phyloP scores from a whole-genome alignment of 1,284 basidiomycete species.

The Bondarzewia mesenterica region DNA sequence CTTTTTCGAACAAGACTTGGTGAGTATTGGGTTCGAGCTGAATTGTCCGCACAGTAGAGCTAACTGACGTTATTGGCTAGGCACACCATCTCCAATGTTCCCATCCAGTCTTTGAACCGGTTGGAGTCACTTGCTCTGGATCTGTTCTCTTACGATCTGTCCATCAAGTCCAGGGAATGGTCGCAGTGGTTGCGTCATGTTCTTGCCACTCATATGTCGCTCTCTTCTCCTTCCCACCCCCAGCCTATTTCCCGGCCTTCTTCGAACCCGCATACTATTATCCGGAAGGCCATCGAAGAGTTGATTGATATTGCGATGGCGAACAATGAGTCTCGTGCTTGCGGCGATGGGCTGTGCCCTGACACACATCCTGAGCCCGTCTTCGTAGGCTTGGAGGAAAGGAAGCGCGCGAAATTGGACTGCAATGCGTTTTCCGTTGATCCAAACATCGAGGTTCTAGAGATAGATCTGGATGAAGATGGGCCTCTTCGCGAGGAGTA shows the following conservation, averaged over 20 bases:
- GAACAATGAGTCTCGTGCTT: slow-evolving; percentile 12
- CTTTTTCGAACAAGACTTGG: slow-evolving; percentile 91
- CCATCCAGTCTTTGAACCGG: slow-evolving; percentile 58
- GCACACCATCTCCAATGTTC: slow-evolving; percentile 72
- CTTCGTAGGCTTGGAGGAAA: slow-evolving; percentile 61
- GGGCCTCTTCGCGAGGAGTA: slow-evolving; percentile 75
- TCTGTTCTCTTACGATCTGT: slow-evolving; percentile 60
- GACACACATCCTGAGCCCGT: slow-evolving; percentile 44
- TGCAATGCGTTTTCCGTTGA: slow-evolving; percentile 29
- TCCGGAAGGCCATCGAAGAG: slow-evolving; percentile 63
- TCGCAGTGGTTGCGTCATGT: slow-evolving; percentile 60
- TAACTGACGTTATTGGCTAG: slow-evolving; percentile 27
- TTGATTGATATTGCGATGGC: slow-evolving; percentile 42
- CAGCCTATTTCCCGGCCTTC: slow-evolving; percentile 77
- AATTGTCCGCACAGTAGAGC: too few relatives aligned
- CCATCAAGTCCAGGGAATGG: slow-evolving; percentile 57
- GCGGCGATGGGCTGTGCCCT: slow-evolving; percentile 12
- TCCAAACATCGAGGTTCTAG: slow-evolving; percentile 36
- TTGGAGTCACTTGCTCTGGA: slow-evolving; percentile 64
- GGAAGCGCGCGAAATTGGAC: slow-evolving; percentile 41
- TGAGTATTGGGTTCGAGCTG: too few relatives aligned
- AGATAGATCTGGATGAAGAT: slow-evolving; percentile 75
- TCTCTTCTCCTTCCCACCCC: slow-evolving; percentile 47
- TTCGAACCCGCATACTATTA: slow-evolving; percentile 54
- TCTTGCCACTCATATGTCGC: slow-evolving; percentile 52